Conservation (phyloP, 1,284 basidiomycete species). For the Hemileia vastatrix region DNA sequence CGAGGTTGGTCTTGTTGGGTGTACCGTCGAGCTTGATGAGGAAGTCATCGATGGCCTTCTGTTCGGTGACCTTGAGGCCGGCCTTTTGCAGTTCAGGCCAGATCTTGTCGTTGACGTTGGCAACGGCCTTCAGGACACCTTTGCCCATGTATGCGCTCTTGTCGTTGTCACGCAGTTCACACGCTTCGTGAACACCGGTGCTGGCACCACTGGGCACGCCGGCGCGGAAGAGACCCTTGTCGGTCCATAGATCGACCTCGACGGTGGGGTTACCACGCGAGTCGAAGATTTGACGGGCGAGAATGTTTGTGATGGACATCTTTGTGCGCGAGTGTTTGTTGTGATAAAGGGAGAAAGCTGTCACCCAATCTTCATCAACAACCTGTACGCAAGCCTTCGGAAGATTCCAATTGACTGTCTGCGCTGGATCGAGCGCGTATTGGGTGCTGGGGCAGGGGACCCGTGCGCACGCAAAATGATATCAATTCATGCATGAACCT, state of each 20-base stretch:
- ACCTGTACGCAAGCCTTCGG: conserved; percentile 36
- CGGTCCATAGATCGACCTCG: conserved; percentile 85
- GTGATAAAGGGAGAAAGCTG: conserved; percentile 27
- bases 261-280: conserved; percentile 64
- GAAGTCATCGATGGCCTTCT: conserved; percentile 95
- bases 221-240: conserved; percentile 64
- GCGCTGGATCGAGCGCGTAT: no score
- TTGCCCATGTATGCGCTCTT: conserved; percentile 89
- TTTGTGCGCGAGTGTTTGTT: no score
- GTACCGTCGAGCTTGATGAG: conserved; percentile 97
- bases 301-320: conserved; percentile 24
- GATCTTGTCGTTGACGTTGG: conserved; percentile 86
- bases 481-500: no score
- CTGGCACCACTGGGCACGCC: conserved; percentile 96
- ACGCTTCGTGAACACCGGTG: conserved; percentile 92
- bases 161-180: conserved; percentile 94
- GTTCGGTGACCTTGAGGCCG: conserved; percentile 72
- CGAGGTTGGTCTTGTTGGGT: conserved; percentile 97
- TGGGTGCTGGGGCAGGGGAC: no score
- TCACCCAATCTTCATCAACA: conserved; percentile 38
- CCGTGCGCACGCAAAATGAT: no score
- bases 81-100: conserved; percentile 80
- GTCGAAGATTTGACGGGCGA: conserved; percentile 69
- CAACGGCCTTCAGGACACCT: conserved; percentile 85
- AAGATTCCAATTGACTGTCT: no score